Base-by-base conservation (phyloP, 2,329 filamentous ascomycete genomes). In the Trichothecium roseum region DNA sequence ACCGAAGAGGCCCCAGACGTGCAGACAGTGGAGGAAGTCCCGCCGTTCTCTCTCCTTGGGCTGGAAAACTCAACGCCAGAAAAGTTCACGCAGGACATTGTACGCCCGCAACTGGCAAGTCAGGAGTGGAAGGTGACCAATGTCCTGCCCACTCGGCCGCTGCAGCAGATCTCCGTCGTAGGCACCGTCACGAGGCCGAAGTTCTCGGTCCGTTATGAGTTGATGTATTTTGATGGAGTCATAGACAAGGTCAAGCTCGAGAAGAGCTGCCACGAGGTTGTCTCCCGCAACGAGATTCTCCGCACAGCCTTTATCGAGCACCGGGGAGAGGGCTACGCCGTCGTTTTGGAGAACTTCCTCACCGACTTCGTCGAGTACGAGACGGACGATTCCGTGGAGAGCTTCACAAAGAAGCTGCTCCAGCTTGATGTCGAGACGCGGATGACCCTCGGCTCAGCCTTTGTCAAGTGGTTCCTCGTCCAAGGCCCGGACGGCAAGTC, bases 261-360 rank as follows among this genome's bases (percentile, higher is more conserved):
- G 22, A 40, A 54, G 14, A 63, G 64, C 32, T 77, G 72, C 42
- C 62, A 65, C 33, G 58, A 73, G 24, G 66, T 82, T 4, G 69
- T 82, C 2, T 54, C 64, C 3, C 62, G 62, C 7, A 77, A 81
- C 48, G 76, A 81, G 45, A 76, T 82, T 17, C 59, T 83, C 3
- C 70, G 77, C 4, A 82, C 78, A 0, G 71, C 81, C 5, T 83
- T 82, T 42, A 63, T 80, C 12, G 60, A 67, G 37, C 59, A 65
- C 38, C 58, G 63, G 16, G 59, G 58, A 5, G 59, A 61, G 27
- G 73, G 66, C 45, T 65, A 74, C 40, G 68, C 70, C 36, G 71
- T 78, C 2, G 69, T 83, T 1, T 56, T 83, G 2, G 61, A 73
- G 18, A 58, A 69, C 13, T 56, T 82, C 2, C 46, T 62, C 9